Conservation (phyloP, 129 eudicot species). For the Calendula officinalis region DNA sequence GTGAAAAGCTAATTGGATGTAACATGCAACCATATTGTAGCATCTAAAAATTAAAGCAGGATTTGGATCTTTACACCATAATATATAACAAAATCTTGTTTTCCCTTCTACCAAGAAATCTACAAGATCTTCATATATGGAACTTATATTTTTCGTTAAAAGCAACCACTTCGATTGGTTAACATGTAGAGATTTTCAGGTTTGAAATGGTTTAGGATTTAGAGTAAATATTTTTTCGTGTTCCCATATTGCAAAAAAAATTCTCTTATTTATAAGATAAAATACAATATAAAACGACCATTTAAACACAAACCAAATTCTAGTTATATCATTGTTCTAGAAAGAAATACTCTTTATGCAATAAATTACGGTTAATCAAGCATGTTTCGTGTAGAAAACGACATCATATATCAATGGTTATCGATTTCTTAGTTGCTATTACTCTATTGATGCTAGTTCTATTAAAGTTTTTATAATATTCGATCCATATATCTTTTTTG, state of each 20-base stretch:
- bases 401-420: not conserved
- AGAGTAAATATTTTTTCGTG: no score
- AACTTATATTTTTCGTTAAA: constrained; percentile 8
- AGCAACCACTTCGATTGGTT: not conserved
- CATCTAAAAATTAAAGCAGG: constrained; percentile 14
- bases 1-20: constrained; percentile 29
- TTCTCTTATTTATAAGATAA: no score
- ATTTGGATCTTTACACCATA: constrained; percentile 32
- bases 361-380: not conserved
- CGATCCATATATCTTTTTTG: constrained; percentile 19
- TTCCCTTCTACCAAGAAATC: constrained; percentile 32
- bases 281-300: no score
- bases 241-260: no score
- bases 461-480: not conserved
- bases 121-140: constrained; percentile 19
- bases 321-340: no score
- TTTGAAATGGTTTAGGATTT: no score
- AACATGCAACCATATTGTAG: constrained; percentile 44
- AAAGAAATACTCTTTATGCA: not conserved
- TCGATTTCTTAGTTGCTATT: constrained; percentile 18
- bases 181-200: not conserved
- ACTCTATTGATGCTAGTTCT: not conserved
- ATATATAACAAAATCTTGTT: constrained; percentile 26
- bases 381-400: constrained; percentile 3
- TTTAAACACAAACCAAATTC: no score